Evolutionary conservation across 108 stramenopile genomes (phyloP).

Genomic region (Fragilaria radians): DNA sequence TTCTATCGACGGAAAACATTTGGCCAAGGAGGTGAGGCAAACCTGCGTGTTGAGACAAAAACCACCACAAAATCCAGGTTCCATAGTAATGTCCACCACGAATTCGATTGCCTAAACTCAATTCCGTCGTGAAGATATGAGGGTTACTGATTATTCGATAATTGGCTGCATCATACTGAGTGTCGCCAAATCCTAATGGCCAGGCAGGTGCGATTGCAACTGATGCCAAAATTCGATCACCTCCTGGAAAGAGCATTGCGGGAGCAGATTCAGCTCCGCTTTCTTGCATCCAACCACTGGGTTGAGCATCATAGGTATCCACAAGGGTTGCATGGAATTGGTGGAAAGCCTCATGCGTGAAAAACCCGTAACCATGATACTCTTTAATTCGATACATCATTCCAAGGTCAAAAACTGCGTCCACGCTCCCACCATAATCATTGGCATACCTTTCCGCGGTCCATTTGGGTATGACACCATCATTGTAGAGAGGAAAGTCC

Average conservation of each 20-base stretch:
- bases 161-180: not conserved
- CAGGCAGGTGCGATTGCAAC: not conserved
- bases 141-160: too few relatives aligned
- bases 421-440: not conserved
- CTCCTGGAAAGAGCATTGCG: not conserved
- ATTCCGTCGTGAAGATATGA: not conserved
- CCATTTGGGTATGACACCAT: not conserved
- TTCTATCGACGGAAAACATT: not conserved
- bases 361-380: not conserved
- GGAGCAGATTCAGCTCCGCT: not conserved
- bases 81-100: not conserved
- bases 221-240: not conserved
- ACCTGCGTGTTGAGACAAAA: not conserved
- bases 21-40: not conserved
- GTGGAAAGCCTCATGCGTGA: not conserved
- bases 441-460: not conserved
- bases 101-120: not conserved
- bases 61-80: not conserved
- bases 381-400: not conserved
- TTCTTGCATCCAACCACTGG: not conserved
- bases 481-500: slow-evolving; percentile 1
- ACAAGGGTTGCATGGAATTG: not conserved
- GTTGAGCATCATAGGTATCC: not conserved
- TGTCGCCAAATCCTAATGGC: not conserved
- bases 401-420: not conserved